phyloP scores from a whole-genome alignment of 352 stramenopile genomes.

The Thraustotheca clavata region DNA sequence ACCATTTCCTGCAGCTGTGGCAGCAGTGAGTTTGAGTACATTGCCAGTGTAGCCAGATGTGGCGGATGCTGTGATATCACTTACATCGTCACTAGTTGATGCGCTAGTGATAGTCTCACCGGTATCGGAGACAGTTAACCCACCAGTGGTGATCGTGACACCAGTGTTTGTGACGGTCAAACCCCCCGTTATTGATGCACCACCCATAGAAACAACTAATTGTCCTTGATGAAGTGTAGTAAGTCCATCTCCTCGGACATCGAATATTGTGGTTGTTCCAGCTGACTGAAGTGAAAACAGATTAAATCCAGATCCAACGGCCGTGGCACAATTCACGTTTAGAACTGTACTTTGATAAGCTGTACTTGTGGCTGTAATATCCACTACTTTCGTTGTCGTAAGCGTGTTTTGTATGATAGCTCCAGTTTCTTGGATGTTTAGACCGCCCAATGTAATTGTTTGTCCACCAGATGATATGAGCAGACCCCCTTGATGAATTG shows the following conservation, averaged over 20 bases:
- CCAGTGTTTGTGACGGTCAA: constrained; percentile 27
- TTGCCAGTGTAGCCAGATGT: no score
- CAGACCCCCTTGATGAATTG: constrained; percentile 34
- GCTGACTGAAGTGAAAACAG: constrained; percentile 13
- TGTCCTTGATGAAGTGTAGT: constrained; percentile 24
- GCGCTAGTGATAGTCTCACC: no score
- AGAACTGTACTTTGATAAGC: constrained; percentile 26
- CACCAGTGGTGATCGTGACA: constrained; percentile 24
- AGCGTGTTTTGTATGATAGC: constrained; percentile 24
- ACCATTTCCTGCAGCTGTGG: no score
- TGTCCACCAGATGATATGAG: constrained; percentile 30
- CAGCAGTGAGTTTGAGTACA: no score
- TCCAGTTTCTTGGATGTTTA: constrained; percentile 31
- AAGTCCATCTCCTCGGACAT: constrained; percentile 7
- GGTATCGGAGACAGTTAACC: no score
- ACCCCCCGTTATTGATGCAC: constrained; percentile 31
- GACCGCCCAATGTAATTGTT: constrained; percentile 30
- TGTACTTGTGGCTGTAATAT: constrained; percentile 23
- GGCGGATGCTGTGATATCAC: no score
- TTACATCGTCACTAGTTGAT: no score
- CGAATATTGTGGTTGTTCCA: constrained; percentile 21
- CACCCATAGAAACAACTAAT: constrained; percentile 30
- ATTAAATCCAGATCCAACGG: not conserved
- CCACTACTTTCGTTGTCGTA: constrained; percentile 23
- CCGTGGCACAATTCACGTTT: constrained; percentile 17